These are phyloP conservation scores for Pterocarpus santalinus DNA, from an alignment of 306 rosid genomes.

Conservation along the genomic window DNA sequence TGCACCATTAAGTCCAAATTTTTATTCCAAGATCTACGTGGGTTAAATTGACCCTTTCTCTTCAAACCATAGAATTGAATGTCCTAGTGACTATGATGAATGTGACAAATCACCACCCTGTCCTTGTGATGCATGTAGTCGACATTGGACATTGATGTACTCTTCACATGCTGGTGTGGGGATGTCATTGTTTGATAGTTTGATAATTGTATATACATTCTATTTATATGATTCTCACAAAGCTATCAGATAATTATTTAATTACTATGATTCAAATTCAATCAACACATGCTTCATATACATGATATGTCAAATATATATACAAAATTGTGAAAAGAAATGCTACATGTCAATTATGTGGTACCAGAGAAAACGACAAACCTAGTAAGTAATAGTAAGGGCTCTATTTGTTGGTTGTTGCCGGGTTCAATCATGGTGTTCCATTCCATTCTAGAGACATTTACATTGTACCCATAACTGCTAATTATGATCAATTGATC, in stretches of 20 bases:
- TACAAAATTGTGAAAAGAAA: not conserved
- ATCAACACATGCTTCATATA: not conserved
- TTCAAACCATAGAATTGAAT: not conserved
- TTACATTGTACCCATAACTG: conserved; percentile 39
- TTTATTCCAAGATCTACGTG: not conserved
- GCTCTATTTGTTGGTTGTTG: conserved; percentile 35
- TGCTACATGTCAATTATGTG: not conserved
- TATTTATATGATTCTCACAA: not conserved
- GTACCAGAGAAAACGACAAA: not conserved
- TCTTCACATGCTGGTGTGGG: conserved; percentile 43
- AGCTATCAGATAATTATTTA: not conserved
- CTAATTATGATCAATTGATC: conserved; percentile 40
- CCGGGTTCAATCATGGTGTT: conserved; percentile 41
- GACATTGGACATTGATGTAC: conserved; percentile 34
- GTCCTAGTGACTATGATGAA: conserved; percentile 10
- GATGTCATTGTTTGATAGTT: not conserved
- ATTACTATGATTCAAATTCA: no score
- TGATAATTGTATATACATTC: not conserved
- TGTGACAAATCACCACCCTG: conserved; percentile 21
- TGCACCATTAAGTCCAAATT: not conserved
- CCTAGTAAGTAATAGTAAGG: not conserved
- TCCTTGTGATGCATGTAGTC: conserved; percentile 12
- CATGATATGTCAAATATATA: not conserved
- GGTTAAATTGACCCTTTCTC: not conserved
- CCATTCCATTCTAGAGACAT: conserved; percentile 11